Percentiles rank a stretch among this genome's conserved stretches.
phyloP scores from a whole-genome alignment of 345 rosid genomes.

The Boechera stricta region DNA sequence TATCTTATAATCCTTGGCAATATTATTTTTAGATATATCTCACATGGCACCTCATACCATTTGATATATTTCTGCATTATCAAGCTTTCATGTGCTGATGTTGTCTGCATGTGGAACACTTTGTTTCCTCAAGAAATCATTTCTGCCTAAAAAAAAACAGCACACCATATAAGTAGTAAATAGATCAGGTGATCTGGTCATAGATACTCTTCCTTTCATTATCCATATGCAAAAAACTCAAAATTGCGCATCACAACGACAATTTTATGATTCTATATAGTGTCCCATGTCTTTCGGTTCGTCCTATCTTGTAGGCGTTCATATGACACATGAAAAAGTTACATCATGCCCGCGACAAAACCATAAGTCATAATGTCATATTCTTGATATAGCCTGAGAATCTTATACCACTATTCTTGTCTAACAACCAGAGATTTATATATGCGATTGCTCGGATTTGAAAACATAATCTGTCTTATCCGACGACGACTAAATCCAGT shows the following conservation, averaged over 20 bases:
- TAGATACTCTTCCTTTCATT: constrained; percentile 25
- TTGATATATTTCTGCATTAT: constrained; percentile 37
- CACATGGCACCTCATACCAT: constrained; percentile 38
- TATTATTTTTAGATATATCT: constrained; percentile 7
- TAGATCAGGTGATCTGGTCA: constrained; percentile 27
- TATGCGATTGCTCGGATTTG: constrained; percentile 11
- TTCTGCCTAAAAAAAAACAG: constrained; percentile 6
- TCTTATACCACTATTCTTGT: constrained; percentile 24
- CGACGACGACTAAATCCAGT: neutral
- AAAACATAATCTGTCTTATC: constrained; percentile 34
- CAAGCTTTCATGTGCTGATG: constrained; percentile 42
- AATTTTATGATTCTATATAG: constrained; percentile 9
- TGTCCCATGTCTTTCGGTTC: constrained; percentile 13
- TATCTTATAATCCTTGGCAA: constrained; percentile 14
- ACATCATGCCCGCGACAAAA: constrained; percentile 25
- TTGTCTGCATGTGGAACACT: constrained; percentile 43
- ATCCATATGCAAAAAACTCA: constrained; percentile 22
- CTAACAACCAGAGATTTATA: constrained; percentile 21
- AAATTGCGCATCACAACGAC: neutral
- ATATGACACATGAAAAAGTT: constrained; percentile 31
- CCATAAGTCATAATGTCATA: constrained; percentile 8
- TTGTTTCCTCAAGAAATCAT: constrained; percentile 23
- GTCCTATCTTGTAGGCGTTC: constrained; percentile 15
- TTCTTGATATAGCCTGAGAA: constrained; percentile 39
- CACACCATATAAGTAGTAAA: constrained; percentile 9